Evolutionary conservation across 768 basidiomycete species (phyloP), one percentile per base, ranked within the genome.

Genomic region (Sporobolomyces pararoseus): DNA sequence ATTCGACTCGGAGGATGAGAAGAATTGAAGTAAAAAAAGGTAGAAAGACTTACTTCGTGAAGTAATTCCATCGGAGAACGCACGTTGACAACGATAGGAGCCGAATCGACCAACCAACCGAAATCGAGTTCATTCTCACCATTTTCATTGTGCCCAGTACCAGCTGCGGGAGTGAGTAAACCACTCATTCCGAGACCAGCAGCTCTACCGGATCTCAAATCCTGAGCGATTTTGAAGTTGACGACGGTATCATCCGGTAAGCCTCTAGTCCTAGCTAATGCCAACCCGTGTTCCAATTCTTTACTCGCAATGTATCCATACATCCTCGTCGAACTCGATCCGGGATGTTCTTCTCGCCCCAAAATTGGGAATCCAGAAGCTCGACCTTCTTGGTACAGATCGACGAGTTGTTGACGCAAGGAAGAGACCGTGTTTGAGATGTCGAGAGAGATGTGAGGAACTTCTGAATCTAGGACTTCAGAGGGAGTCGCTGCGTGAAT

Each of bases 211-310:
- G 37, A 25, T 29, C 39, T 39, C 52, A 42, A 21, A 49, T 53
- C 31, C 35, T 31, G 31, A 23, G 65, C 62, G 4, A 55, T 49
- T 3, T 27, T 13, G 66, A 66, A 66, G 39, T 46, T 58, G 29
- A 66, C 39, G 7, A 61, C 23, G 35, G 65, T 42, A 5, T n/a
- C 21, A 37, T 57, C 54, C 1, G 34, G 14, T 7, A 63, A 42
- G 21, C 63, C 73, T 2, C 44, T 54, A 16, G 65, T 21, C 7
- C 39, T 13, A n/a, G 66, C 55, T 25, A 31, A 51, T 4, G 83
- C 87, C 63, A 79, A 91, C 89, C 68, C 93, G 79, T 98, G 92
- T 76, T 96, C 92, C 19, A 99, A 84, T 79, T 99, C 96, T 75
- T 88, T 94, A 34, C 87, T 85, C 0, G 92, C 91, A 68, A 98